phyloP scores from a whole-genome alignment of 2,329 filamentous ascomycete genomes.

The Atkinsonella hypoxylon region DNA sequence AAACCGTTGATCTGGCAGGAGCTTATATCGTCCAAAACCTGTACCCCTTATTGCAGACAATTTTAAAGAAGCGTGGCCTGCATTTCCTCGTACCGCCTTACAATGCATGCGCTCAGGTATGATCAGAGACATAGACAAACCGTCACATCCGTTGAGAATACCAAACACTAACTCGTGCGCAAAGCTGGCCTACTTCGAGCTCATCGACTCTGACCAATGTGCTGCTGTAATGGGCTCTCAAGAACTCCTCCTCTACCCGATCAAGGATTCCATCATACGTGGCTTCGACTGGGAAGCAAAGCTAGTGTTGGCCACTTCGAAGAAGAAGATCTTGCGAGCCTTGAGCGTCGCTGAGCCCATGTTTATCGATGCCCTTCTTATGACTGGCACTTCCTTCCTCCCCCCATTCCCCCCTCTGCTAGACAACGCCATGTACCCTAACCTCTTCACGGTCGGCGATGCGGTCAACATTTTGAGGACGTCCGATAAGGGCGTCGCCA shows the following conservation, averaged over 20 bases:
- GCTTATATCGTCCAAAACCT: constrained; percentile 61
- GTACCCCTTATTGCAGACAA: constrained; percentile 63
- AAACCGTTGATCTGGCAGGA: constrained; percentile 33
- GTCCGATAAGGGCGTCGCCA: constrained; percentile 56
- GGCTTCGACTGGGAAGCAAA: constrained; percentile 56
- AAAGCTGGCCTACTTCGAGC: constrained; percentile 64
- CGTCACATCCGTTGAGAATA: background rate
- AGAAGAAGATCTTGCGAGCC: constrained; percentile 57
- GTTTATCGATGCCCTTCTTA: constrained; percentile 73
- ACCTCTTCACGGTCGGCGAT: constrained; percentile 55
- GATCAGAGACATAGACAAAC: constrained; percentile 8
- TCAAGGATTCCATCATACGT: constrained; percentile 61
- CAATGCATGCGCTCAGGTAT: constrained; percentile 75
- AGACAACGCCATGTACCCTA: constrained; percentile 40
- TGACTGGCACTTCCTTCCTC: constrained; percentile 72
- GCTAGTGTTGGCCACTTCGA: constrained; percentile 50
- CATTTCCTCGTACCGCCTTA: constrained; percentile 78
- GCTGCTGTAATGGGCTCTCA: constrained; percentile 74
- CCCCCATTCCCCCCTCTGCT: constrained; percentile 68
- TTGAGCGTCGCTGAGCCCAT: constrained; percentile 56
- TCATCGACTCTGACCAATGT: constrained; percentile 52
- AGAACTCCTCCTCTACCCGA: constrained; percentile 75
- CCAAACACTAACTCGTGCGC: background rate
- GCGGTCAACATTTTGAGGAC: constrained; percentile 66
- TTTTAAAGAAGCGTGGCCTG: constrained; percentile 56